Evolutionary conservation across 108 stramenopile species (phyloP), one percentile per base, ranked within the genome.

Genomic region (Epithemia pelagica): DNA sequence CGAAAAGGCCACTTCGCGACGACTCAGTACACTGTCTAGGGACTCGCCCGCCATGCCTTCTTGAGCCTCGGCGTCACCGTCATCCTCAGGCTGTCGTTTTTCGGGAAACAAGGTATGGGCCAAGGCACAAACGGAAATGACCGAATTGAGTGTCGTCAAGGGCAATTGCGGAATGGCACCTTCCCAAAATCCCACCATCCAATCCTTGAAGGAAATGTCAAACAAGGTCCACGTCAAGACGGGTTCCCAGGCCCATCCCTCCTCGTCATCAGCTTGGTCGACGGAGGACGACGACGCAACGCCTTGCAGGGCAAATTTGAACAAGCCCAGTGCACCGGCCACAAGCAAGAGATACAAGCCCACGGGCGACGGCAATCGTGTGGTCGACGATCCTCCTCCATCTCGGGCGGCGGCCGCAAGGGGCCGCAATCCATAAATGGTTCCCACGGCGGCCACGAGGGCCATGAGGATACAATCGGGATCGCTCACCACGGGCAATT

Each of bases 81-180:
- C 7, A 23, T 18, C 21, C 2, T 67, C 30, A n/a, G 56, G 63
- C 5, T 46, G 37, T 28, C 82, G 76, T 61, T 77, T 74, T 59
- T 85, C 85, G 0, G 88, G 89, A 70, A 85, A 94, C n/a, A 94
- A 69, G 27, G 71, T 67, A 65, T 84, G 70, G 2, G 86, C 88
- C 33, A 94, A 73, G 46, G 81, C 79, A 56, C 84, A 87, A 0
- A 94, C 88, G 54, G 78, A 78, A 24, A 94, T 74, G 53, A 90
- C 84, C 53, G 80, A 82, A 65, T 94, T 94, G 28, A 94, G 72
- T 0, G 86, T 87, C 5, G 92, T 91, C 25, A 94, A 67, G 0
- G 92, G 92, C 24, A 94, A 56, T 68, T 94, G 92, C 0, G 92
- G 87, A 53, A 94, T 37, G 28, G 88, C 83, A 10, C 86, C 87